phyloP scores from a whole-genome alignment of 805 yeast genomes.

The Wickerhamiella sorbophila region DNA sequence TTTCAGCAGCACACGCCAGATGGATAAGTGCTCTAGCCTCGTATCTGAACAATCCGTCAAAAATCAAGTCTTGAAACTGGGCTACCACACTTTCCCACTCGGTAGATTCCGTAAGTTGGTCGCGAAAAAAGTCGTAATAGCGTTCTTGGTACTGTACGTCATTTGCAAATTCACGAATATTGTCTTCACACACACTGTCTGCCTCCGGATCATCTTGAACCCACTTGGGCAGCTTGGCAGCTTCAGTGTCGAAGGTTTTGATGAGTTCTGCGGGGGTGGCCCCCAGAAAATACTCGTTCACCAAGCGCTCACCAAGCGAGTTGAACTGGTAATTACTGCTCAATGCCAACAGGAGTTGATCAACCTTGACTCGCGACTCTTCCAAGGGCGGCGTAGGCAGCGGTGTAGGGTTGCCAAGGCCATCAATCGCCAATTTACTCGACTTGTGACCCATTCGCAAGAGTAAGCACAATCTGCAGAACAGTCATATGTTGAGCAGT shows the following conservation, averaged over 20 bases:
- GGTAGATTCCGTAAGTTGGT: constrained; percentile 23
- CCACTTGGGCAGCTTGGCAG: constrained; percentile 21
- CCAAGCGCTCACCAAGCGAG: constrained; percentile 14
- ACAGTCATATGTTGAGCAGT: not conserved
- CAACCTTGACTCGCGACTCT: constrained; percentile 16
- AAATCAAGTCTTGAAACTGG: constrained; percentile 15
- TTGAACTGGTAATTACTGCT: constrained; percentile 22
- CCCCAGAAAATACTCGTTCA: constrained; percentile 27
- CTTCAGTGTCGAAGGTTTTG: constrained; percentile 20
- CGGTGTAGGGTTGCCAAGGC: constrained; percentile 11
- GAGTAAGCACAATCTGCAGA: too few species aligned
- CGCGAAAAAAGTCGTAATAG: constrained; percentile 28
- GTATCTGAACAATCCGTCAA: constrained; percentile 17
- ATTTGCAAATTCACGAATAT: constrained; percentile 24
- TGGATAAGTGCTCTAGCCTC: constrained; percentile 24
- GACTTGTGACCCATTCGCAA: constrained; percentile 1
- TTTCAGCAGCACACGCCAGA: constrained; percentile 26
- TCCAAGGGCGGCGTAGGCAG: constrained; percentile 7
- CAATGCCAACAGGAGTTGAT: constrained; percentile 23
- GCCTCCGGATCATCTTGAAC: constrained; percentile 29
- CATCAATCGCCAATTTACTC: constrained; percentile 10
- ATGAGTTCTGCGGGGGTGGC: constrained; percentile 22
- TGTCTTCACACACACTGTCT: constrained; percentile 23
- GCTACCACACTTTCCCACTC: constrained; percentile 24
- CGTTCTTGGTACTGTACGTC: constrained; percentile 23